Evolutionary conservation across 306 rosid species (phyloP).

Genomic region (Cicer arietinum): DNA sequence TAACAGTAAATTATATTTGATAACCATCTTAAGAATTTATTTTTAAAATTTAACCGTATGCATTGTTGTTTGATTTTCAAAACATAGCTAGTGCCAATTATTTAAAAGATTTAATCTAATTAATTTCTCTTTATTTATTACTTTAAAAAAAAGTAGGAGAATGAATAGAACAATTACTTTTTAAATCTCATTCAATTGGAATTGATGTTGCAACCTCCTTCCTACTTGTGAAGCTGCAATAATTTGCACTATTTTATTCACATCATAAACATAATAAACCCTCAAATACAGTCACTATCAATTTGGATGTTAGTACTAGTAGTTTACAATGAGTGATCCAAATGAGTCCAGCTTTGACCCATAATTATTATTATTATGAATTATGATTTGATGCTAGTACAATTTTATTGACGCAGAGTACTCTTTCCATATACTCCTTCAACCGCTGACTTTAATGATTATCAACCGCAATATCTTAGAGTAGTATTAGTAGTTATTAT

Average conservation of each 20-base stretch:
- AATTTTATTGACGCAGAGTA: conserved; percentile 35
- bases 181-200: conserved; percentile 21
- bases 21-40: background rate
- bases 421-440: conserved; percentile 26
- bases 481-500: background rate
- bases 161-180: conserved; percentile 3
- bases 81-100: background rate
- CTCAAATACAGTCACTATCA: conserved; percentile 40
- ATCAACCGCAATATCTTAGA: conserved; percentile 36
- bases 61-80: background rate
- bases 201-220: conserved; percentile 38
- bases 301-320: conserved; percentile 9
- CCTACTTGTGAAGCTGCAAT: conserved; percentile 31
- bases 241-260: conserved; percentile 7
- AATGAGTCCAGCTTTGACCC: conserved; percentile 41
- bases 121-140: conserved; percentile 11
- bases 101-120: background rate
- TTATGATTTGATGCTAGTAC: conserved; percentile 19
- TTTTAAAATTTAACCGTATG: background rate
- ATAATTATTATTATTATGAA: conserved; percentile 34
- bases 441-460: conserved; percentile 42
- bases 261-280: conserved; percentile 9
- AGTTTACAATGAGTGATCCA: conserved; percentile 32
- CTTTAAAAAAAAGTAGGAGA: conserved; percentile 38
- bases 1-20: background rate